phyloP scores from a whole-genome alignment of 2,329 filamentous ascomycete species.

The Epichloe festucae region DNA sequence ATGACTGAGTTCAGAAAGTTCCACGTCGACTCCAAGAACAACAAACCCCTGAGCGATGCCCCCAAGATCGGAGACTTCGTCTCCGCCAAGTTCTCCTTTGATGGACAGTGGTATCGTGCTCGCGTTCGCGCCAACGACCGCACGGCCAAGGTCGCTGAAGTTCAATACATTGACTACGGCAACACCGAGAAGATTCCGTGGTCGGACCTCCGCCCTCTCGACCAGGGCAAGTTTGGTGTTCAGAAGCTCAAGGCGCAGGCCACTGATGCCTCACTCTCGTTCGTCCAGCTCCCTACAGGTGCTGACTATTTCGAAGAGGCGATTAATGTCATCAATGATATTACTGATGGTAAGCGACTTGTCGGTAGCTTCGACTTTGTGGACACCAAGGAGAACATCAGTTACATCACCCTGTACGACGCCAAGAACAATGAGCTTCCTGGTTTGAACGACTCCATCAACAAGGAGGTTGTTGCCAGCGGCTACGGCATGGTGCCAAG shows the following conservation, averaged over 20 bases:
- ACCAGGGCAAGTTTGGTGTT: slow-evolving; percentile 62
- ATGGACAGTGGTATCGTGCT: slow-evolving; percentile 90
- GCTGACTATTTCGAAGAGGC: slow-evolving; percentile 76
- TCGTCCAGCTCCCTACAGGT: slow-evolving; percentile 74
- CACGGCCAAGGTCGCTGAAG: slow-evolving; percentile 73
- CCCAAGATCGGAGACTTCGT: slow-evolving; percentile 90
- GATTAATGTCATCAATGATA: slow-evolving; percentile 58
- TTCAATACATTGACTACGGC: slow-evolving; percentile 92
- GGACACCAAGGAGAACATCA: slow-evolving; percentile 62
- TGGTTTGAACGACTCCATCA: slow-evolving; percentile 65
- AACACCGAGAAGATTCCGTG: slow-evolving; percentile 85
- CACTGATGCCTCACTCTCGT: slow-evolving; percentile 71
- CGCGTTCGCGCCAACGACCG: slow-evolving; percentile 87
- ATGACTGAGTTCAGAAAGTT: slow-evolving; percentile 89
- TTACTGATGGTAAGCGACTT: slow-evolving; percentile 62
- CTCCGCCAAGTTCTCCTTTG: slow-evolving; percentile 77
- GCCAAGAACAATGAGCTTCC: slow-evolving; percentile 44
- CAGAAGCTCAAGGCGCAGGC: slow-evolving; percentile 82
- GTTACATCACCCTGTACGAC: slow-evolving; percentile 83
- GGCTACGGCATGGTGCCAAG: slow-evolving; percentile 83
- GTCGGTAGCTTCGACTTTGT: slow-evolving; percentile 86
- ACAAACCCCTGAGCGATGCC: slow-evolving; percentile 54
- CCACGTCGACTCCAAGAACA: slow-evolving; percentile 75
- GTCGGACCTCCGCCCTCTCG: slow-evolving; percentile 69
- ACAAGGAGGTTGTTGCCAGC: slow-evolving; percentile 71